These are phyloP conservation scores for Fraxinus greggii DNA, from an alignment of 305 asterid genomes.

Conservation along the genomic window DNA sequence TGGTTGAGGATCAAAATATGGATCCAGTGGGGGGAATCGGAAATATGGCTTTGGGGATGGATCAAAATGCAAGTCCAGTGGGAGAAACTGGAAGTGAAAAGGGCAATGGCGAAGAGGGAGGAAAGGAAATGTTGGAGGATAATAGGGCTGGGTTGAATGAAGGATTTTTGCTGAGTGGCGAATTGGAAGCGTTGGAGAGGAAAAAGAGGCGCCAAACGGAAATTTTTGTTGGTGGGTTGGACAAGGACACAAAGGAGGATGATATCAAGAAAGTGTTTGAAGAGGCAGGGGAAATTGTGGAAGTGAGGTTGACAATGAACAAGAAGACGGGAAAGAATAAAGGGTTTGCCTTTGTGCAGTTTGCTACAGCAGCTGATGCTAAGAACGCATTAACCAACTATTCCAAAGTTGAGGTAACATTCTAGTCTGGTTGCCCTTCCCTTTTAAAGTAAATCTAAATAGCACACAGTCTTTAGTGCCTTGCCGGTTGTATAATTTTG, in stretches of 20 bases:
- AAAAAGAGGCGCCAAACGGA: conserved; percentile 53
- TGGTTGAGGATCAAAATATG: conserved; percentile 19
- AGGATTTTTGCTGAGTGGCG: conserved; percentile 41
- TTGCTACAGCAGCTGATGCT: conserved; percentile 64
- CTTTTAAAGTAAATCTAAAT: background rate
- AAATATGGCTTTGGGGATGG: conserved; percentile 18
- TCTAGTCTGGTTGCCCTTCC: conserved; percentile 14
- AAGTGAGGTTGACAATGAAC: conserved; percentile 51
- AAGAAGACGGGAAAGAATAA: conserved; percentile 49
- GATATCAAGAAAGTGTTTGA: conserved; percentile 59
- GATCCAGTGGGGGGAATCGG: conserved; percentile 22
- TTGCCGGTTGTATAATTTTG: background rate
- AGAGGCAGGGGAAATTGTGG: conserved; percentile 48
- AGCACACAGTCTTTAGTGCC: background rate
- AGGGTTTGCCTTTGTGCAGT: conserved; percentile 69
- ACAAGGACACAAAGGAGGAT: conserved; percentile 47
- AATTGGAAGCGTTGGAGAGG: conserved; percentile 60
- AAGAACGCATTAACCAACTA: conserved; percentile 52
- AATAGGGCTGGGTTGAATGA: conserved; percentile 28
- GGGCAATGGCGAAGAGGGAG: conserved; percentile 14
- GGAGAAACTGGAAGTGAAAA: conserved; percentile 21
- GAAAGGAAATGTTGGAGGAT: conserved; percentile 30
- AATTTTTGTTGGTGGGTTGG: conserved; percentile 70
- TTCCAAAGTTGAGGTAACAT: conserved; percentile 58
- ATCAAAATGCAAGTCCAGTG: conserved; percentile 15